Base-by-base conservation (phyloP, 2,329 filamentous ascomycete genomes). In the Cryphonectria naterciae region DNA sequence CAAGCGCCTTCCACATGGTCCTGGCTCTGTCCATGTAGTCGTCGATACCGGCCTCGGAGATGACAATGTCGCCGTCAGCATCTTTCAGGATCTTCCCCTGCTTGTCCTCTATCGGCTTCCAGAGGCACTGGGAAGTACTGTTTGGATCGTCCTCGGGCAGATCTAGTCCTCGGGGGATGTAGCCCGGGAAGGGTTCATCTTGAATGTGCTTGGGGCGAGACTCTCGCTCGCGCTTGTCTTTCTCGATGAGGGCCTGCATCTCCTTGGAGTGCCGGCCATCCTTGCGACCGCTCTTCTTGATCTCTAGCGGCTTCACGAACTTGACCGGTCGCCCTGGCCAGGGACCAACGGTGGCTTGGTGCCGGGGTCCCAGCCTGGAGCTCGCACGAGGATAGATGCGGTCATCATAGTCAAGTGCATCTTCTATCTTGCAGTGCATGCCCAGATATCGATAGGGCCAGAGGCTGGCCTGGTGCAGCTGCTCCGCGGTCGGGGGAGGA, bases 401-500 rank as follows among this genome's bases (percentile, higher is more conserved):
- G 80, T 99, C 96, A 77, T 99, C 96, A 78, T 97, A 97, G 79
- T 99, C 96, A 41, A 99, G 85, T 0, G 94, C 96, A 82, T 99
- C 96, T 80, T 98, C 95, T 0, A 96, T 92, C 75, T 94, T 93
- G 81, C 95, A 98, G 81, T 99, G 96, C 75, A 97, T 94, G 52
- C 96, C 96, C 8, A 99, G 84, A 80, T 99, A 99, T 72, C 96
- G 90, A 84, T 96, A 98, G 2, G 94, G 95, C 96, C 96, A 99
- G 77, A 98, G 88, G 77, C 94, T 96, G 43, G 95, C 94, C 75
- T 98, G 92, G 71, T 96, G 93, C 70, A 95, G 92, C 79, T 98
- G 95, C 78, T 97, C 94, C 70, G 92, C 89, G 0, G 95, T 98
- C 64, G 85, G 89, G 67, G 86, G 83, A 64, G 86, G 85, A 69